Base-by-base conservation (phyloP, 2,329 filamentous ascomycete species). In the Chaetomiaceae sp. region DNA sequence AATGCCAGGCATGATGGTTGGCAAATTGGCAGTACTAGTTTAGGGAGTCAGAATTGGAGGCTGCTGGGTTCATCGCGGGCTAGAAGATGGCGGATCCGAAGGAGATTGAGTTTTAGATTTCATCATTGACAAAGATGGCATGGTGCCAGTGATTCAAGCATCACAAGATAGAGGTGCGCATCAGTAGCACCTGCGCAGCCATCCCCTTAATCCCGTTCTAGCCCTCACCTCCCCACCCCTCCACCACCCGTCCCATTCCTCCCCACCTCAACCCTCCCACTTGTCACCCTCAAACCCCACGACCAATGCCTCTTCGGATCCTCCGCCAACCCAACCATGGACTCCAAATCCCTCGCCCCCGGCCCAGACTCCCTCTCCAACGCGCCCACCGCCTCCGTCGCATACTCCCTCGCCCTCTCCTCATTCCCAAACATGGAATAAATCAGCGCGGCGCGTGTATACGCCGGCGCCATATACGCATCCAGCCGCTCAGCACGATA, bases 401-500 rank as follows among this genome's bases (percentile, higher is more conserved):
- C 70, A 50, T 66, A 68, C 47, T 59, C 56, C 2, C 46, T 56
- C 1, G 68, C 63, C 50, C 60, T 59, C 30, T 59, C 60, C 51
- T 65, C 65, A 25, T 65, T 60, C 12, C 65, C 68, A 50, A 70
- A 67, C 45, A 70, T 61, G 10, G 66, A 65, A 33, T 61, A 68
- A 39, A 70, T 68, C n/a, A 72, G 59, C 16, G 70, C 70, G 1
- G 69, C 69, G 1, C 65, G 59, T 2, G 66, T 68, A 48, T 68
- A 67, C 4, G 65, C 66, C n/a, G 60, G 61, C 2, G 63, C 66
- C 5, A 70, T 53, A 30, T 68, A 65, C 12, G 62, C 60, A 17
- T 66, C 50, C 9, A 72, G 56, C 4, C 60, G 44, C 50, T 71
- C 69, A 9, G 59, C 55, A 21, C 62, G 57, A 52, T 70, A 68